Base-by-base conservation (phyloP, 75 land plant species). In the Adiantum capillusveneris region DNA sequence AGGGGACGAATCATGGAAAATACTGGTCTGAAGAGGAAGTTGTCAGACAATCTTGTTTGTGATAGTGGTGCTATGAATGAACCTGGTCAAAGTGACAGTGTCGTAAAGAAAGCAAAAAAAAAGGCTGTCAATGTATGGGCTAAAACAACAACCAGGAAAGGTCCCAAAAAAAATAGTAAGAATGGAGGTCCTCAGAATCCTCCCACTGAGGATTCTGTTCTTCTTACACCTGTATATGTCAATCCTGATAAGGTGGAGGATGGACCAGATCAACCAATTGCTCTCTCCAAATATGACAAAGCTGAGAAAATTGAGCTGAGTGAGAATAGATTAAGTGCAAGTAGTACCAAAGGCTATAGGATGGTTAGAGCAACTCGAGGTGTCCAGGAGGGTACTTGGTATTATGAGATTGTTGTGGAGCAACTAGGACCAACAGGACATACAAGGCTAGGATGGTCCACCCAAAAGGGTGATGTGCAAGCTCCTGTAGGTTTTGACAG, bases 301-400 rank as follows among this genome's bases (percentile, higher is more conserved):
- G 95, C 96, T 3, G 90, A 89, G 64, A 85, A 74, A 58, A 88
- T 93, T 28, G 98, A 93, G 74, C 65, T 93, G 14, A 81, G 85
- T 31, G 76, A 77, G 26, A 96, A 93, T 53, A 69, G 86, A 17
- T 41, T 93, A 66, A 56, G 72, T 58, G 98, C 98, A 5, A 81
- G 85, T 24, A 89, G 90, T 62, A 65, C 67, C 6, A 93, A 93
- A 52, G 98, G 98, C 24, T 93, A 89, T 44, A 74, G 98, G 49
- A 93, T 93, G 98, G 96, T 93, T 30, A 75, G 90, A 51, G 87
- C 98, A 1, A 93, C 90, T 7, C 60, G 98, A 26, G 95, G 98
- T 48, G 81, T 93, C 0, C 52, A 29, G 29, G 95, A 89, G 16
- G 98, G 98, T 7, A 90, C 96, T 2, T 93, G 98, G 98, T 93